Evolutionary conservation across 2,329 filamentous ascomycete genomes (phyloP), one percentile per base, ranked within the genome.

Genomic region (Nectriaceae sp.): DNA sequence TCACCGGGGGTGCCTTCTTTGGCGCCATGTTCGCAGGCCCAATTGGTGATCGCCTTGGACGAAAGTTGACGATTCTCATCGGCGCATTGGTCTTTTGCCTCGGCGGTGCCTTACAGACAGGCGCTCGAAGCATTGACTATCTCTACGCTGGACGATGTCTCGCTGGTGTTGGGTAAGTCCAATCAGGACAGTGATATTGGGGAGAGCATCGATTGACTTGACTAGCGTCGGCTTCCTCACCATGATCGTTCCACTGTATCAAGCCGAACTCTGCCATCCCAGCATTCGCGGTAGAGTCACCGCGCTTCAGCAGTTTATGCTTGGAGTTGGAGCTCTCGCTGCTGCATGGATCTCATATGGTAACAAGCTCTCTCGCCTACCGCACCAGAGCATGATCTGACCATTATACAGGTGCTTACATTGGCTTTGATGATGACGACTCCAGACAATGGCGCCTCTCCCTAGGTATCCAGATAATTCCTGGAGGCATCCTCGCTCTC

Each of bases 251-350:
- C 69, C 88, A 2, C 69, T 92, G 0, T 93, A 91, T 65, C 89
- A 92, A 64, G 88, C 87, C 19, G 89, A 94, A 62, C 77, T 93
- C 20, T 84, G 86, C 3, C 89, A 93, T 64, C 89, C 89, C 2
- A 80, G 78, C 49, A 93, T 93, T 60, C 82, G 89, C 65, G 89
- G 89, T 11, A 76, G 84, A 53, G 79, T 94, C 24, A 91, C 88
- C 1, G 80, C 83, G 22, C 74, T 93, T 3, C 89, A 92, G 66
- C 89, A 92, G 60, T 91, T 92, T 63, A 92, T 92, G 88, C 67
- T 93, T 43, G 89, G 88, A 1, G 80, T 93, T 21, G 89, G 89
- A 47, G 75, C 87, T 15, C 77, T 94, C 2, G 71, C 84, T 15
- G 89, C 89, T 0, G 78, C 83, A 0, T 91, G 88, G 88, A 82